phyloP scores from a whole-genome alignment of 2,329 filamentous ascomycete species.

The Diaporthe sp. region DNA sequence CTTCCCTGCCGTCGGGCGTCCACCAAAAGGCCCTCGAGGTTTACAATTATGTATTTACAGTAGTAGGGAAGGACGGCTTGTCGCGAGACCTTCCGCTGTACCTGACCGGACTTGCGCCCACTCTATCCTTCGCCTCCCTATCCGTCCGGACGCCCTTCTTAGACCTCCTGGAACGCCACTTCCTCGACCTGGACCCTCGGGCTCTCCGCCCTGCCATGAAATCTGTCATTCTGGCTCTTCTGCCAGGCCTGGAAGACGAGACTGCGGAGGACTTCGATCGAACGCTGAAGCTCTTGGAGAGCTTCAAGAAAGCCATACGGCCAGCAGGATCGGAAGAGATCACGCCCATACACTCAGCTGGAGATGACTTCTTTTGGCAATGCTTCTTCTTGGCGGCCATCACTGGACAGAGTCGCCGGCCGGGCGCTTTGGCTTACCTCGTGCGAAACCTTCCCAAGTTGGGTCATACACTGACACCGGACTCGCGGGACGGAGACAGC shows the following conservation, averaged over 20 bases:
- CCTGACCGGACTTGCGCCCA: slow-evolving; percentile 88
- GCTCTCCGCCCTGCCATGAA: slow-evolving; percentile 90
- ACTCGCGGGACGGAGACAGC: slow-evolving; percentile 48
- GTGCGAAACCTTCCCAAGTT: slow-evolving; percentile 82
- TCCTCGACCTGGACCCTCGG: slow-evolving; percentile 77
- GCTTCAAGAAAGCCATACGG: slow-evolving; percentile 78
- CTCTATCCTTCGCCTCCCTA: slow-evolving; percentile 93
- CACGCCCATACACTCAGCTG: slow-evolving; percentile 66
- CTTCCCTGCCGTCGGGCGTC: slow-evolving; percentile 91
- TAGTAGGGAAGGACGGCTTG: slow-evolving; percentile 85
- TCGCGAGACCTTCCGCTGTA: slow-evolving; percentile 88
- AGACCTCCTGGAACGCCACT: slow-evolving; percentile 83
- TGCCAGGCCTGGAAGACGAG: slow-evolving; percentile 95
- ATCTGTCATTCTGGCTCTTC: slow-evolving; percentile 86
- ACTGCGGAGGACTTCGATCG: slow-evolving; percentile 97
- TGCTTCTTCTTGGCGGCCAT: slow-evolving; percentile 95
- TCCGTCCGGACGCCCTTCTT: slow-evolving; percentile 90
- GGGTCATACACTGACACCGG: slow-evolving; percentile 55
- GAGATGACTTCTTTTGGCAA: slow-evolving; percentile 97
- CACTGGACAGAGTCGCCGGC: slow-evolving; percentile 85
- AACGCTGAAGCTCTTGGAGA: slow-evolving; percentile 82
- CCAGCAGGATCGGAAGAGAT: slow-evolving; percentile 63
- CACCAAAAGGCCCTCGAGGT: slow-evolving; percentile 98
- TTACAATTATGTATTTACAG: slow-evolving; percentile 88
- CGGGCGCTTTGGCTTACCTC: slow-evolving; percentile 90